Base-by-base conservation (phyloP, 768 basidiomycete species). In the Amanita inopinata region DNA sequence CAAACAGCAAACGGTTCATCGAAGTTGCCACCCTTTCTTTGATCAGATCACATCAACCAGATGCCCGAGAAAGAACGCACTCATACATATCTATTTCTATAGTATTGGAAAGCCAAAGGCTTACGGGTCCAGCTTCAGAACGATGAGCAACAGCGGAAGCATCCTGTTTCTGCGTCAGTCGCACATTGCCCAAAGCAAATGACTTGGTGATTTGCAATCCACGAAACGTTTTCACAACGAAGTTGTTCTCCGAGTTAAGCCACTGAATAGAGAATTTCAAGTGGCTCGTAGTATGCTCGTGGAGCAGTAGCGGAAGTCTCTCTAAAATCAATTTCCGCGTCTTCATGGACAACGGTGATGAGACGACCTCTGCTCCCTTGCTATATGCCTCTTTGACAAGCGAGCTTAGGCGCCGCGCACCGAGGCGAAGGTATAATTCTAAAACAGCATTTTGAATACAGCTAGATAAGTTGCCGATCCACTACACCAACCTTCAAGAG, bases 1-100 rank as follows among this genome's bases (percentile, higher is more conserved):
- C 75, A 49, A 97, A 87, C 22, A 96, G 60, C 5, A 84, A 57
- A 12, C 80, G 78, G 57, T 88, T 90, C 22, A 98, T 64, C 1
- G 86, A 83, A 0, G 79, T 81, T 0, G 94, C 83, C 10, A 98
- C 81, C 59, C 91, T 93, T 24, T 40, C 45, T 18, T 33, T 12
- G 6, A 33, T 44, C 15, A 33, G 22, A 4, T 19, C 8, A 46
- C 8, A 28, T 11, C n/a, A 8, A 5, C 3, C 27, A 10, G 9
- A 17, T 15, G 37, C 2, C 8, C 36, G 27, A 9, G 49, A 17
- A 24, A 15, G 17, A 34, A 76, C 88, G 65, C 53, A 90, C 89
- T 96, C 93, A 53, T 86, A 97, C 76, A 93, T 86, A 53, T 97
- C 89, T 33, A 87, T 67, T 49, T 83, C 74, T 1, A 80, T 65